Conservation (phyloP, 2,329 filamentous ascomycete genomes). For the Trichoderma hamatum region DNA sequence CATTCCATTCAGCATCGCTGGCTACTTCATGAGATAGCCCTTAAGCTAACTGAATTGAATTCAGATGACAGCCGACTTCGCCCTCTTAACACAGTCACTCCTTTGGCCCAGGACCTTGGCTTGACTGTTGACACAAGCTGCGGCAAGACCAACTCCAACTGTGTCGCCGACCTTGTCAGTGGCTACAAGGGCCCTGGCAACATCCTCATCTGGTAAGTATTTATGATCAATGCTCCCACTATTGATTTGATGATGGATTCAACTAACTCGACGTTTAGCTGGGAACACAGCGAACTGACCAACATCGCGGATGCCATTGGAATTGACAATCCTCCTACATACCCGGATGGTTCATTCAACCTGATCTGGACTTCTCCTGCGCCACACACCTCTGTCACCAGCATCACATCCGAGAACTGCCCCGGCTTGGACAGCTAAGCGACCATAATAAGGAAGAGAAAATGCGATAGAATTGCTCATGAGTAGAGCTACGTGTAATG, state of each 20-base stretch:
- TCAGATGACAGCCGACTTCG: slow-evolving; percentile 55
- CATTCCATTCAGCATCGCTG: too few species aligned
- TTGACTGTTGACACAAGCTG: slow-evolving; percentile 59
- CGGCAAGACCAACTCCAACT: slow-evolving; percentile 57
- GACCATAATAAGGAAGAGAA: neutral
- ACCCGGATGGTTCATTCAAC: slow-evolving; percentile 55
- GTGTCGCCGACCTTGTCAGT: slow-evolving; percentile 55
- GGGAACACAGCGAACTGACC: slow-evolving; percentile 59
- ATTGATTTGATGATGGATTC: neutral
- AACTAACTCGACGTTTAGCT: slow-evolving; percentile 42
- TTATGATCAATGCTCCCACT: neutral
- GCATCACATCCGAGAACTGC: slow-evolving; percentile 54
- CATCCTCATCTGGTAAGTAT: slow-evolving; percentile 56
- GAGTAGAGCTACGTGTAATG: neutral
- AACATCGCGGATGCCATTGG: slow-evolving; percentile 58
- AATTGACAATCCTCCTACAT: slow-evolving; percentile 51
- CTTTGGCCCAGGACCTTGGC: slow-evolving; percentile 58
- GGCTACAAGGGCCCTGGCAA: slow-evolving; percentile 55
- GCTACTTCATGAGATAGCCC: neutral
- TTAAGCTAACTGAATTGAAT: neutral
- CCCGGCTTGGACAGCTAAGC: slow-evolving; percentile 51
- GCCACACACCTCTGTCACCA: slow-evolving; percentile 51
- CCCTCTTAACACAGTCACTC: slow-evolving; percentile 60
- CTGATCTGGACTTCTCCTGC: slow-evolving; percentile 61
- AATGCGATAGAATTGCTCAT: neutral